phyloP scores from a whole-genome alignment of 768 basidiomycete genomes.

The Cubamyces sp. region DNA sequence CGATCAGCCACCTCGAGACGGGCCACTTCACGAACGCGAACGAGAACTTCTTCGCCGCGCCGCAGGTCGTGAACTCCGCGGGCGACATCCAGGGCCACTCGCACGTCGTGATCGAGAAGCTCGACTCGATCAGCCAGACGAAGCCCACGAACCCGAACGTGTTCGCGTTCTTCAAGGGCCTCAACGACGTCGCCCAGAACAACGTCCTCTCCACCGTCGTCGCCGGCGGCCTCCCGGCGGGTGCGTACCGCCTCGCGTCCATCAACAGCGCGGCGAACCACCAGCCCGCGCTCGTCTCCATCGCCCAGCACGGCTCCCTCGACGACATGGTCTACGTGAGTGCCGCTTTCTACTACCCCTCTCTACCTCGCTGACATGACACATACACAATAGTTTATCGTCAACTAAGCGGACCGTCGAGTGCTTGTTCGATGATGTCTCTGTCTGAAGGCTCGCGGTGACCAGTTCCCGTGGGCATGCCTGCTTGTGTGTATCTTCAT shows the following conservation, averaged over 20 bases:
- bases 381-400: constrained; percentile 29
- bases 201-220: constrained; percentile 47
- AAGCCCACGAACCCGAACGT: constrained; percentile 48
- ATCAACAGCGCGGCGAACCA: constrained; percentile 54
- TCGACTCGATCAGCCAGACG: constrained; percentile 52
- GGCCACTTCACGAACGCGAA: constrained; percentile 64
- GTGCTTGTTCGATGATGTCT: too few relatives aligned
- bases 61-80: constrained; percentile 48
- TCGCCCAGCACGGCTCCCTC: constrained; percentile 47
- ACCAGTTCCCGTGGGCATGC: neutral
- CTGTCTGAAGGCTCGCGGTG: neutral
- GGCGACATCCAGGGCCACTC: constrained; percentile 64
- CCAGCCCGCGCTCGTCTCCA: constrained; percentile 41
- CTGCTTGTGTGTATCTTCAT: constrained; percentile 8
- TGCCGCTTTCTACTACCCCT: neutral
- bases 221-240: constrained; percentile 46
- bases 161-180: constrained; percentile 63
- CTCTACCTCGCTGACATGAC: neutral
- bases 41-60: constrained; percentile 57
- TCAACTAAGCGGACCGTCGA: constrained; percentile 15
- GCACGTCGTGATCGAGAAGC: constrained; percentile 61
- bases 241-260: constrained; percentile 46
- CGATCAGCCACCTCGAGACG: constrained; percentile 48
- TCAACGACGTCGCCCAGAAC: constrained; percentile 49
- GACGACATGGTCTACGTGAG: constrained; percentile 47